These are phyloP conservation scores for Teratosphaeria zuluensis DNA, from an alignment of 2,329 filamentous ascomycete species.

Conservation along the genomic window DNA sequence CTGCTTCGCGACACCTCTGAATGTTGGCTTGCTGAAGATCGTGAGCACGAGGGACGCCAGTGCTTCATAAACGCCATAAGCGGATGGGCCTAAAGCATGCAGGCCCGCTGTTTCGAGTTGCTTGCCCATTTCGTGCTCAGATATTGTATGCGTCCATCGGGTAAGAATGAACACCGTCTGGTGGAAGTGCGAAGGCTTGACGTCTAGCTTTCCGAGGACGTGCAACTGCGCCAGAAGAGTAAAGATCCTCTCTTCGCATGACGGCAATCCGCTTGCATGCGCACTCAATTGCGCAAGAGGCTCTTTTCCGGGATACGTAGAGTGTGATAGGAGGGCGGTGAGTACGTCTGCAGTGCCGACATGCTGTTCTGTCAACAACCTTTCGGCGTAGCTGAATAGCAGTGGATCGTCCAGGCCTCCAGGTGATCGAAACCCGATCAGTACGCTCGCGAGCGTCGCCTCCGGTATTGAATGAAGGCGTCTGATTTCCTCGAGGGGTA, in stretches of 20 bases:
- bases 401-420: conserved; percentile 19
- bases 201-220: conserved; percentile 12
- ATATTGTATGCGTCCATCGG: conserved; percentile 21
- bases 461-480: conserved; percentile 6
- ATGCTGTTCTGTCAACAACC: conserved; percentile 14
- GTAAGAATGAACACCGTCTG: conserved; percentile 15
- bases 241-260: conserved; percentile 25
- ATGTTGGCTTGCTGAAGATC: conserved; percentile 18
- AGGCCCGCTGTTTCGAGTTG: conserved; percentile 19
- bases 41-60: conserved; percentile 21
- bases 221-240: conserved; percentile 19
- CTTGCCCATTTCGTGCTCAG: conserved; percentile 20
- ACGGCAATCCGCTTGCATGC: conserved; percentile 10
- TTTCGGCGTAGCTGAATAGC: conserved; percentile 18
- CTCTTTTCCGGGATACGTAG: conserved; percentile 2
- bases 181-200: conserved; percentile 8
- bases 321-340: conserved; percentile 19
- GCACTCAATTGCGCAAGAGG: neutral
- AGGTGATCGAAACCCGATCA: conserved; percentile 15
- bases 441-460: conserved; percentile 12
- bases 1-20: conserved; percentile 16
- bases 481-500: conserved; percentile 11
- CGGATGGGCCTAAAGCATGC: conserved; percentile 14
- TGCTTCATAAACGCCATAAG: conserved; percentile 22
- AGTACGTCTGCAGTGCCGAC: conserved; percentile 21